Evolutionary conservation across 2,329 filamentous ascomycete genomes (phyloP), one percentile per base, ranked within the genome.

Genomic region (Trichoderma arundinaceum): DNA sequence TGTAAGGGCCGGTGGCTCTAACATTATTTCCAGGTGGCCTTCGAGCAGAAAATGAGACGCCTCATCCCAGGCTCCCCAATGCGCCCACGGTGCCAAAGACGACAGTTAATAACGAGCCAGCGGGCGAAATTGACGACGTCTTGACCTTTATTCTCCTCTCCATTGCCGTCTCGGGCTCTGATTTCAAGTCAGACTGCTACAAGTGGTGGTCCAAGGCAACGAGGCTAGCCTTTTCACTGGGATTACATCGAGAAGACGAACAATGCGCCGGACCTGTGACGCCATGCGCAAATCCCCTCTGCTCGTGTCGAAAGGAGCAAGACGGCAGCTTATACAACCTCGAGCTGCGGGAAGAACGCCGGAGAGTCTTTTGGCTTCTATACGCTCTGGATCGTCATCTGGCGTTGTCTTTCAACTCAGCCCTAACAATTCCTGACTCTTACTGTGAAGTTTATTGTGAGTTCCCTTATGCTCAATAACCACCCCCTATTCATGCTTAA

Each of bases 331-430:
- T 74, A 12, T 67, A 71, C 4, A 69, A 71, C 4, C 54, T 79
- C 7, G 83, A 84, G 68, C 77, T 79, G 6, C 75, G 77, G 19
- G 82, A 84, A 67, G 82, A 84, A 70, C 72, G 79, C 4, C 74
- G 82, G 4, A 74, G 81, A 5, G 78, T 80, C 0, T 83, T 82
- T 67, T 84, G 82, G 82, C 72, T 83, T 1, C 69, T 83, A 0
- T 84, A 81, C 66, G 76, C 77, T 28, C 72, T 83, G 6, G 82
- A 84, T 65, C 74, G 82, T 9, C 82, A 84, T 66, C 68, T 84
- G 9, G 78, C 79, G 0, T 72, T 84, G 15, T 83, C 80, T 5
- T 83, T 81, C 68, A 83, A 83, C 68, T 73, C 75, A 2, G 74
- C 77, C 2, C 71, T 83, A 4, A 74, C 75, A 19, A 77, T 84